phyloP scores from a whole-genome alignment of 805 yeast genomes.

The Saturnispora gosingensis region DNA sequence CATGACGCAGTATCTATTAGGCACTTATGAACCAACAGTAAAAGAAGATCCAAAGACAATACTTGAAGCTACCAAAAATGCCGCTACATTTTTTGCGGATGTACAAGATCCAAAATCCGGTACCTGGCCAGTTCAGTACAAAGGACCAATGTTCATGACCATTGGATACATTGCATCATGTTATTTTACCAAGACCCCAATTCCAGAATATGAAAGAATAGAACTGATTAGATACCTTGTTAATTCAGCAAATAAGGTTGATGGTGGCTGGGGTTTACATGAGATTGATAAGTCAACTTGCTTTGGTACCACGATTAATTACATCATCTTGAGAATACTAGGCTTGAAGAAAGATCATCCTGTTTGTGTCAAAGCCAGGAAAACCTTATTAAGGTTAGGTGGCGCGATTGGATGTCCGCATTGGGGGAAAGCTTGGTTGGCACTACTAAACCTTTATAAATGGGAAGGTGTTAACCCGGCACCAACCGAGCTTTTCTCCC shows the following conservation, averaged over 20 bases:
- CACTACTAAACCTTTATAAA: constrained; percentile 67
- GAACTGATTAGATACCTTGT: constrained; percentile 82
- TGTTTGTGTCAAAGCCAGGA: constrained; percentile 67
- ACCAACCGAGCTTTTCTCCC: constrained; percentile 87
- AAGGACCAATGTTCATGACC: constrained; percentile 97
- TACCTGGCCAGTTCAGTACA: constrained; percentile 82
- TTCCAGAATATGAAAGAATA: constrained; percentile 52
- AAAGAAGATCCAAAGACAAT: constrained; percentile 29
- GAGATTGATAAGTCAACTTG: constrained; percentile 88
- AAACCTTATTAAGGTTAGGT: constrained; percentile 61
- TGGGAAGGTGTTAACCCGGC: constrained; percentile 99
- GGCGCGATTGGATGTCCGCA: constrained; percentile 90
- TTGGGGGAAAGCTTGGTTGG: constrained; percentile 95
- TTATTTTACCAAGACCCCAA: constrained; percentile 58
- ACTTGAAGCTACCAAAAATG: constrained; percentile 57
- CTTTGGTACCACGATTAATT: constrained; percentile 87
- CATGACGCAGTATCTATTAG: constrained; percentile 43
- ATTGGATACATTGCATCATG: constrained; percentile 75
- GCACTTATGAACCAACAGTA: constrained; percentile 14
- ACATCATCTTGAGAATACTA: constrained; percentile 67
- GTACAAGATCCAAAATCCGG: constrained; percentile 79
- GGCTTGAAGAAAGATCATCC: constrained; percentile 72
- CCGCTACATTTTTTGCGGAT: constrained; percentile 56
- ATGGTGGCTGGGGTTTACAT: constrained; percentile 99
- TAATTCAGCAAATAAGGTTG: constrained; percentile 93